Base-by-base conservation (phyloP, 2,329 filamentous ascomycete genomes). In the Claviceps sp. region DNA sequence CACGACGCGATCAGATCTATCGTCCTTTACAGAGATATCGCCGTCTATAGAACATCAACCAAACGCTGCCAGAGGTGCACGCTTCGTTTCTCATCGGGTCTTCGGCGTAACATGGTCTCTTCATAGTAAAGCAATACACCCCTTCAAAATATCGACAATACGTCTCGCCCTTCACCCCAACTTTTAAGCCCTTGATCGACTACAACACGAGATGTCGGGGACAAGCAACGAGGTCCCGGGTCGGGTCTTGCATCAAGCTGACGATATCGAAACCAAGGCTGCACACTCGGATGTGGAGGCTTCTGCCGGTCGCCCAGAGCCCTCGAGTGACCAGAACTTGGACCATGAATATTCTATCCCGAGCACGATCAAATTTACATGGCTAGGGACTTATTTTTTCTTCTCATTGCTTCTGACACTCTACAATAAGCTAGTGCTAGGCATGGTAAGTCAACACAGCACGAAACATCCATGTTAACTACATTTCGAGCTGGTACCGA, bases 391-490 rank as follows among this genome's bases (percentile, higher is more conserved):
- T 52, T 79, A 79, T 61, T 78, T 79, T 60, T 67, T 73, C 59
- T 70, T 71, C 58, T 71, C 69, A 17, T 60, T 72, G 22, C 58
- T 68, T 53, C 64, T 81, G 51, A 81, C 77, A 7, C 68, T 81
- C 22, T 80, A 79, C 62, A 81, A 81, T 67, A 81, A 81, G 63
- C 68, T 77, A 34, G 74, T 81, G 22, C 64, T 81, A 52, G 73
- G 73, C 58, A 70, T 70, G 62, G 73, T 74, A 61, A 59, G 69
- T 66, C 44, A 10, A 16, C n/a, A 46, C 41, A 5, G 13, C 22
- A 14, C 19, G 30, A 47, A 47, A 4, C 8, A 14, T 47, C 13
- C 42, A 14, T 17, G 30, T 45, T 37, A 13, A 41, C 30, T 16
- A 24, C 44, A n/a, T 10, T 13, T 17, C 16, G 5, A 17, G 17